Percentiles rank a stretch among this genome's conserved stretches.
These are phyloP conservation scores for Penicillium lividum DNA, from an alignment of 495 filamentous ascomycete genomes.

Conservation along the genomic window DNA sequence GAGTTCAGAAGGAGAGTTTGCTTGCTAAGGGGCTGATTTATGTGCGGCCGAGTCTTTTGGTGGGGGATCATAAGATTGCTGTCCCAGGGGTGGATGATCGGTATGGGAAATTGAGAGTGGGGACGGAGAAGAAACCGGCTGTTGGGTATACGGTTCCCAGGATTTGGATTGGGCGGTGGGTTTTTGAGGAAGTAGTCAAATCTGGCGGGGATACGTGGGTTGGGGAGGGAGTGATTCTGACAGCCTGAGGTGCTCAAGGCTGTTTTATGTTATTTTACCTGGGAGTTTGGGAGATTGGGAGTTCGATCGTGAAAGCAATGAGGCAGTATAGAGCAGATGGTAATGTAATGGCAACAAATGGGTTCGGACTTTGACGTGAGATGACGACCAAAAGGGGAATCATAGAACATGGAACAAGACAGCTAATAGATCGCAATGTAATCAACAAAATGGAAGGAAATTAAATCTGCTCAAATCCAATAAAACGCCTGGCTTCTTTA, in stretches of 20 bases:
- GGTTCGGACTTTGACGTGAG: conserved; percentile 5
- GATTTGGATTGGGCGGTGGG: conserved; percentile 43
- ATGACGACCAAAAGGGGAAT: conserved; percentile 7
- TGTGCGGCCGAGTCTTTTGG: conserved; percentile 37
- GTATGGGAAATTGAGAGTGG: conserved; percentile 30
- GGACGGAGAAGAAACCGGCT: conserved; percentile 34
- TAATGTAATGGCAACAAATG: not conserved
- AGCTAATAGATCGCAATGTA: conserved; percentile 15
- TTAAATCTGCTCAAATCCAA: not conserved
- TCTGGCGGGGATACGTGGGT: conserved; percentile 36
- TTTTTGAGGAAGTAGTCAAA: conserved; percentile 41
- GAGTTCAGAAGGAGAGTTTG: conserved; percentile 10
- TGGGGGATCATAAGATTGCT: conserved; percentile 28
- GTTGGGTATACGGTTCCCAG: conserved; percentile 42
- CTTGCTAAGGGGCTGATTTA: conserved; percentile 33
- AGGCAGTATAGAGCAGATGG: not conserved
- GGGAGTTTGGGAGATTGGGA: not conserved
- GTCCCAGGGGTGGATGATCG: conserved; percentile 12
- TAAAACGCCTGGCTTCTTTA: not conserved
- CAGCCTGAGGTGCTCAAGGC: conserved; percentile 23
- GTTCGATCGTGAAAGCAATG: not conserved
- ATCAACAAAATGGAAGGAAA: not conserved
- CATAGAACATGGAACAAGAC: conserved; percentile 5
- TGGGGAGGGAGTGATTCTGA: conserved; percentile 39
- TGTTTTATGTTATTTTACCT: not conserved